Conservation (phyloP, 2,329 filamentous ascomycete genomes). For the Geosmithia morbida region DNA sequence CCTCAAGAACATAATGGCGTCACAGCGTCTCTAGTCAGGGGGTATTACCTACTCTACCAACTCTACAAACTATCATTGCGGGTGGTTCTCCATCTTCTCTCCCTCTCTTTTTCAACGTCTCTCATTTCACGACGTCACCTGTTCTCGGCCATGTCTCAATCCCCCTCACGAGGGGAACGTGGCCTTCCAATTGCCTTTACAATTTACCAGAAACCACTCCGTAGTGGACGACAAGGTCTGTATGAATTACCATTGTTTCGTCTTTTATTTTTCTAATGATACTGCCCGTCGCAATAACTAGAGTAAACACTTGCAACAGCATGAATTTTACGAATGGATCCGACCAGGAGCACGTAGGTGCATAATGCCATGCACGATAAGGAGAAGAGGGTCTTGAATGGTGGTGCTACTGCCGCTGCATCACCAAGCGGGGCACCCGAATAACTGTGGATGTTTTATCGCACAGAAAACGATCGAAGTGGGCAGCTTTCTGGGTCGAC, state of each 20-base stretch:
- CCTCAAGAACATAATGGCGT: neutral
- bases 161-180: neutral
- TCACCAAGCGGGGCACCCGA: neutral
- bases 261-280: no score
- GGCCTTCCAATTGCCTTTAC: neutral
- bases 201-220: no score
- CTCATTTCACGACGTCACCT: neutral
- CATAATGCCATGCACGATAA: neutral
- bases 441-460: neutral
- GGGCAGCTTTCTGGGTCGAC: neutral
- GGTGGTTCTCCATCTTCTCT: no score
- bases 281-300: neutral
- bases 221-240: no score
- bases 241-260: no score
- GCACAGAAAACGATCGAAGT: neutral
- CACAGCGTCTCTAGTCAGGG: neutral
- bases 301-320: neutral
- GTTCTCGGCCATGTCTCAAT: neutral
- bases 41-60: no score
- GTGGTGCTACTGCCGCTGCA: neutral
- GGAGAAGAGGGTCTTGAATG: neutral
- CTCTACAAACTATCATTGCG: no score
- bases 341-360: neutral
- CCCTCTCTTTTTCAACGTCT: no score
- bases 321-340: neutral